Percentiles rank a stretch among this genome's conserved stretches.
Evolutionary conservation across 2,329 filamentous ascomycete species (phyloP).

Genomic region (Epichloe amarillans): DNA sequence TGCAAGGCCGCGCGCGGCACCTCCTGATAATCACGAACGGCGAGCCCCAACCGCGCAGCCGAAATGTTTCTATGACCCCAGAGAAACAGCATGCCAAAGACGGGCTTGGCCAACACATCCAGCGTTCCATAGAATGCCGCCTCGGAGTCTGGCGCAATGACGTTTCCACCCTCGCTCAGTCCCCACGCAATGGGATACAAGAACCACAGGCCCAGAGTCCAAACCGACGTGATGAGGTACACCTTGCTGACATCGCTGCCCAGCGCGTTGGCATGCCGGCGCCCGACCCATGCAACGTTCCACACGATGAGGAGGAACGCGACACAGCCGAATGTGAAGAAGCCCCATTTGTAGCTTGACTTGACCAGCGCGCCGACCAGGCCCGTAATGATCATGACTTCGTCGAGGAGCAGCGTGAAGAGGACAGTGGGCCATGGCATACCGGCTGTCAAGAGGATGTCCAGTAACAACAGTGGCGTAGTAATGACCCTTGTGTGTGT

Average conservation of each 20-base stretch:
- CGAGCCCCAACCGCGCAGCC: constrained; percentile 39
- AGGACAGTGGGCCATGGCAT: neutral
- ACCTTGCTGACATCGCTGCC: constrained; percentile 38
- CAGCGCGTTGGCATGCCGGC: constrained; percentile 37
- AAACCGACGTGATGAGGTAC: constrained; percentile 24
- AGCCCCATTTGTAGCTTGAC: constrained; percentile 43
- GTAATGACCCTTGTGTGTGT: neutral
- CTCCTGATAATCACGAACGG: constrained; percentile 24
- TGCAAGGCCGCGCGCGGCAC: neutral
- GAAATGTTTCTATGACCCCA: constrained; percentile 51
- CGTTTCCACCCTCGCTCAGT: constrained; percentile 38
- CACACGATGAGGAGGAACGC: constrained; percentile 20
- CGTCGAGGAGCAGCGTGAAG: neutral
- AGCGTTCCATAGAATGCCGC: constrained; percentile 56
- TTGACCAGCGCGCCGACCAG: neutral
- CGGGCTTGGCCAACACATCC: constrained; percentile 50
- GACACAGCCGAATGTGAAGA: constrained; percentile 36
- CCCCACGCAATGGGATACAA: constrained; percentile 41
- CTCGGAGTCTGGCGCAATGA: constrained; percentile 48
- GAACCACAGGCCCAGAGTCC: constrained; percentile 32
- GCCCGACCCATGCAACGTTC: constrained; percentile 24
- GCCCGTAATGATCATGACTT: neutral
- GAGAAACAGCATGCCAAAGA: constrained; percentile 47
- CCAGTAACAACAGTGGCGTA: neutral
- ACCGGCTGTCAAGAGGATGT: neutral